These are phyloP conservation scores for Emmonsia crescens DNA, from an alignment of 2,329 filamentous ascomycete genomes.

Conservation along the genomic window DNA sequence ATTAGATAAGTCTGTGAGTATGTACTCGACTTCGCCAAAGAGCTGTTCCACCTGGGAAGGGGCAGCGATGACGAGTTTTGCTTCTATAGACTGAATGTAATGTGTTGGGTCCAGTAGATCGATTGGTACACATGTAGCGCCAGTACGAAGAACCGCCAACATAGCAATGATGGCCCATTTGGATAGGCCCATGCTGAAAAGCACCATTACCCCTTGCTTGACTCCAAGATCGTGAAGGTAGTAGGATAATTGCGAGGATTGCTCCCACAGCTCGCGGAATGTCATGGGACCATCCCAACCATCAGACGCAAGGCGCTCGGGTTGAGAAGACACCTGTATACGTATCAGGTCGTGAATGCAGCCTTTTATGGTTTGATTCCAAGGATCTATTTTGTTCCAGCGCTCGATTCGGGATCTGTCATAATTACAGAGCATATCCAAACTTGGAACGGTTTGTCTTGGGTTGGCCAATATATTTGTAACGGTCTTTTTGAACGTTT, in stretches of 20 bases:
- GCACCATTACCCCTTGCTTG: background rate
- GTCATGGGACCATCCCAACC: conserved; percentile 4
- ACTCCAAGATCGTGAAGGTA: background rate
- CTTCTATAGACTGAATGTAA: background rate
- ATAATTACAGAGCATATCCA: background rate
- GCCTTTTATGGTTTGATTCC: background rate
- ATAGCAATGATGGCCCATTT: conserved; percentile 6
- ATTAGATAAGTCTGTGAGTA: background rate
- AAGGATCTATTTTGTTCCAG: conserved; percentile 1
- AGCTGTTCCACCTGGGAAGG: background rate
- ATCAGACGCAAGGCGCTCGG: background rate
- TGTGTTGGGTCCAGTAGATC: background rate
- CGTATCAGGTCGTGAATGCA: conserved; percentile 1
- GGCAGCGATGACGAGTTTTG: background rate
- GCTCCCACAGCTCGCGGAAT: background rate
- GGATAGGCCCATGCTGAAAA: background rate
- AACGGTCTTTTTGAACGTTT: background rate
- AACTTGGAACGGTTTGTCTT: background rate
- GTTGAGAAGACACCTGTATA: background rate
- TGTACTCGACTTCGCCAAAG: background rate
- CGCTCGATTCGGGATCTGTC: background rate
- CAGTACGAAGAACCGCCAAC: conserved; percentile 1
- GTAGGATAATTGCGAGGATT: background rate
- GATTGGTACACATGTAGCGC: conserved; percentile 3
- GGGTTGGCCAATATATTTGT: background rate